Percentiles rank a stretch among this genome's conserved stretches.
These are phyloP conservation scores for Arctium lappa DNA, from an alignment of 129 eudicot species.

Conservation along the genomic window DNA sequence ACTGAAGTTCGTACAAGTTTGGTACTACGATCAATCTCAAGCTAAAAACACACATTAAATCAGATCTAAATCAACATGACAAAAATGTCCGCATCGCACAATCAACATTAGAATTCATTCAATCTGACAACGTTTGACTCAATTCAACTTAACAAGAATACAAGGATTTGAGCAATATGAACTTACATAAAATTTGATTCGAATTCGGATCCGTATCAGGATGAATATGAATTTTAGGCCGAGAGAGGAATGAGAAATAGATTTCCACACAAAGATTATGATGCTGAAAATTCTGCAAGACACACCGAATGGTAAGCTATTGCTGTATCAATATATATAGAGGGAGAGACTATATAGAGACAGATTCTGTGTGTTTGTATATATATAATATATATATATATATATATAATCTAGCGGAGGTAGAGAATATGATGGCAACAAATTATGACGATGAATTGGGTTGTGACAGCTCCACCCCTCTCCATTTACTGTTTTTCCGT, in stretches of 20 bases:
- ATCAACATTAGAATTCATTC: background rate
- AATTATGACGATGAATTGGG: slow-evolving; percentile 10
- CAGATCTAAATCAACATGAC: slow-evolving; percentile 26
- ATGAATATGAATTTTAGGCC: background rate
- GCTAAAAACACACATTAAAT: background rate
- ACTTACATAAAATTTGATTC: slow-evolving; percentile 30
- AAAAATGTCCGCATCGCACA: background rate
- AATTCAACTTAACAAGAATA: background rate
- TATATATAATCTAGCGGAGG: background rate
- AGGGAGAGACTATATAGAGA: background rate
- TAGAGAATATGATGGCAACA: slow-evolving; percentile 7
- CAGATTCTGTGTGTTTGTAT: background rate
- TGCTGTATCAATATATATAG: slow-evolving; percentile 9
- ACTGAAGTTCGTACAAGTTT: slow-evolving; percentile 3
- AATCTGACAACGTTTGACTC: background rate
- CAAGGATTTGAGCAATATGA: background rate
- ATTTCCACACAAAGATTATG: background rate
- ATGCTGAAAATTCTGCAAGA: background rate
- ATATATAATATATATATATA: background rate
- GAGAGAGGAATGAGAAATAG: background rate
- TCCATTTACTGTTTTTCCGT: background rate
- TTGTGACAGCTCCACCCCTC: background rate
- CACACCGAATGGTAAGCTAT: slow-evolving; percentile 11
- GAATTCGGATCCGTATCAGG: slow-evolving; percentile 8
- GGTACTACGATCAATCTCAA: background rate